Evolutionary conservation across 2,329 filamentous ascomycete genomes (phyloP), one percentile per base, ranked within the genome.

Genomic region (Byssochlamys sp.): DNA sequence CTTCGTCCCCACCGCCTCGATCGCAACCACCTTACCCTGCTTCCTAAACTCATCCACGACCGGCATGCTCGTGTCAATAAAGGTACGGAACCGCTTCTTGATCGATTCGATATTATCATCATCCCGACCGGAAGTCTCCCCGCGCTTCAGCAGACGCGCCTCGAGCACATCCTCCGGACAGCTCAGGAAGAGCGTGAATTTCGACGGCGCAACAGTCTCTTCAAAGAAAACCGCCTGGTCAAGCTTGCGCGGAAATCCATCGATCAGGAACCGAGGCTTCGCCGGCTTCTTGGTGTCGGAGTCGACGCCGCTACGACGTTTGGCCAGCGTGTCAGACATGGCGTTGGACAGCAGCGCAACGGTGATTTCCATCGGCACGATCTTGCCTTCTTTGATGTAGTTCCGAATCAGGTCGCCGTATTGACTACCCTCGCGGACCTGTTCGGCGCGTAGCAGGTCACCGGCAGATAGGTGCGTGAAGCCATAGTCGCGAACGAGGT

Each of bases 281-380:
- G 57, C 62, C 19, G 68, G 55, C 62, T 66, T 61, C n/a, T 63
- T 61, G 55, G 69, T 66, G 11, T 28, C 14, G 25, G 27, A 2
- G 45, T 2, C 7, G 39, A 2, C 4, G 39, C 5, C 14, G 45
- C 12, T 19, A 6, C 45, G 14, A 6, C 77, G 74, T 57, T 80
- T 75, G 57, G 79, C 69, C 55, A 96, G 83, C 11, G 83, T 80
- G 7, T 82, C 84, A 57, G 80, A 81, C 90, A 99, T 97, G 58
- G 91, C 90, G 74, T 96, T 95, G 77, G 96, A 91, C 50, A 99
- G 83, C 35, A 99, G 78, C 67, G 91, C 87, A 59, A 99, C 88
- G 4, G 94, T 99, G 54, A 97, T 91, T 75, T 97, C 92, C 90
- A 96, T 95, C n/a, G 94, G 94, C 62, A 99, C 94, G 73, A 99